These are phyloP conservation scores for Brassica balearica DNA, from an alignment of 441 rosid genomes.

Conservation along the genomic window DNA sequence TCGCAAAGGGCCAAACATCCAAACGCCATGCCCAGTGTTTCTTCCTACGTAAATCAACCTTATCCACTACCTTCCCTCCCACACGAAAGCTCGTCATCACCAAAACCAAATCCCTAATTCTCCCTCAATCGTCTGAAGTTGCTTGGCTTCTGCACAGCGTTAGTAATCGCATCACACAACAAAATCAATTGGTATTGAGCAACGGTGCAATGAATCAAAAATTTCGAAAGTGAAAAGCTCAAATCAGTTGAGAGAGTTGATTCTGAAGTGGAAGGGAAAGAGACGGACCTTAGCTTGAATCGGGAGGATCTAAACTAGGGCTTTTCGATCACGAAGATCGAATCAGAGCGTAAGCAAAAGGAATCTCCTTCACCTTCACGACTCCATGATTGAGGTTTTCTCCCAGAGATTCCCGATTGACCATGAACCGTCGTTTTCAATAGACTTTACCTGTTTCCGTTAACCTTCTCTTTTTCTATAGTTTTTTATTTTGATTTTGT, in stretches of 20 bases:
- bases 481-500: too few species aligned
- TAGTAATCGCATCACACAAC: too few species aligned
- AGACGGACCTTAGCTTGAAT: slow-evolving; percentile 28
- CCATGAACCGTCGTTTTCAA: not conserved
- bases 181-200: too few species aligned
- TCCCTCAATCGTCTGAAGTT: too few species aligned
- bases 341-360: slow-evolving; percentile 12
- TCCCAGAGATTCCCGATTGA: slow-evolving; percentile 6
- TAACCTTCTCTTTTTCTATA: not conserved
- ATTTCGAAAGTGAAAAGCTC: too few species aligned
- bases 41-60: slow-evolving; percentile 67
- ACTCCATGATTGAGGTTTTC: slow-evolving; percentile 32
- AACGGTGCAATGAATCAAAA: too few species aligned
- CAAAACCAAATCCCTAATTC: not conserved
- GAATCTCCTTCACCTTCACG: slow-evolving; percentile 31
- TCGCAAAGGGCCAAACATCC: slow-evolving; percentile 86
- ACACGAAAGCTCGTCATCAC: not conserved
- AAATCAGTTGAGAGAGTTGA: too few species aligned
- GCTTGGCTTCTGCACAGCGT: too few species aligned
- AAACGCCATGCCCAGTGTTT: slow-evolving; percentile 80
- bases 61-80: slow-evolving; percentile 78
- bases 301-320: slow-evolving; percentile 23
- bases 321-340: slow-evolving; percentile 21
- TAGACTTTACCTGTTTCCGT: not conserved
- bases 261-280: slow-evolving; percentile 10